These are phyloP conservation scores for Fomitopsis betulina DNA, from an alignment of 1,284 basidiomycete species.

Conservation along the genomic window DNA sequence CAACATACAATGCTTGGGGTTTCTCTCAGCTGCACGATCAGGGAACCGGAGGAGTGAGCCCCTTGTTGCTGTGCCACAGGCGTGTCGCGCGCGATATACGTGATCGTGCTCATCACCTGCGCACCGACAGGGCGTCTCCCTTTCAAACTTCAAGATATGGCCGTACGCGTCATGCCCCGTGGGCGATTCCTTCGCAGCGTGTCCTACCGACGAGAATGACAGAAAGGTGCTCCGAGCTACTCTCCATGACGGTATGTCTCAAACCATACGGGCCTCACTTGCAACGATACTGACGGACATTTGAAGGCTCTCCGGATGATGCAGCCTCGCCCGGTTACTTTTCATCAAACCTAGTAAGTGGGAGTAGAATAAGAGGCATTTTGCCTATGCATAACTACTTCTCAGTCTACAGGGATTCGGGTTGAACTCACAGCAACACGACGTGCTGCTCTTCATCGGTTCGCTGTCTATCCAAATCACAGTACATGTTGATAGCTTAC, in stretches of 20 bases:
- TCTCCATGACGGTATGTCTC: slow-evolving; percentile 36
- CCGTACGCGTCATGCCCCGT: slow-evolving; percentile 44
- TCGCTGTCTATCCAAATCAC: slow-evolving; percentile 10
- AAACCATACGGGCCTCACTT: too few relatives aligned
- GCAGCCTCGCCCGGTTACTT: slow-evolving; percentile 61
- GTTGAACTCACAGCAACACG: slow-evolving; percentile 57
- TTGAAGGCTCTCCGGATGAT: slow-evolving; percentile 50
- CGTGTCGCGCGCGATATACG: neutral
- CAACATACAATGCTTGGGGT: slow-evolving; percentile 46
- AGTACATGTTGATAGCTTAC: neutral
- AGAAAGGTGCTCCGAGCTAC: slow-evolving; percentile 43
- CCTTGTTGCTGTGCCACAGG: neutral
- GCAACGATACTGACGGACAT: neutral
- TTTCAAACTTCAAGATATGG: slow-evolving; percentile 61
- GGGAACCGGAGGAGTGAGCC: slow-evolving; percentile 52
- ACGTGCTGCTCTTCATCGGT: slow-evolving; percentile 50
- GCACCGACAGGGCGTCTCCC: slow-evolving; percentile 39
- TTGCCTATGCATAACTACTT: neutral
- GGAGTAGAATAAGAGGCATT: neutral
- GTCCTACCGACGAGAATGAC: slow-evolving; percentile 38
- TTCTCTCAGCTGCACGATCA: slow-evolving; percentile 62
- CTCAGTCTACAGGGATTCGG: slow-evolving; percentile 49
- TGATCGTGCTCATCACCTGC: neutral
- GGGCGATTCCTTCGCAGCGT: slow-evolving; percentile 39
- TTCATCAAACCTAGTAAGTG: slow-evolving; percentile 47